A percentile compares a stretch with the other conserved stretches of the same genome.
Conservation (phyloP, 805 yeast genomes). For the Saccharomycopsis sp. region DNA sequence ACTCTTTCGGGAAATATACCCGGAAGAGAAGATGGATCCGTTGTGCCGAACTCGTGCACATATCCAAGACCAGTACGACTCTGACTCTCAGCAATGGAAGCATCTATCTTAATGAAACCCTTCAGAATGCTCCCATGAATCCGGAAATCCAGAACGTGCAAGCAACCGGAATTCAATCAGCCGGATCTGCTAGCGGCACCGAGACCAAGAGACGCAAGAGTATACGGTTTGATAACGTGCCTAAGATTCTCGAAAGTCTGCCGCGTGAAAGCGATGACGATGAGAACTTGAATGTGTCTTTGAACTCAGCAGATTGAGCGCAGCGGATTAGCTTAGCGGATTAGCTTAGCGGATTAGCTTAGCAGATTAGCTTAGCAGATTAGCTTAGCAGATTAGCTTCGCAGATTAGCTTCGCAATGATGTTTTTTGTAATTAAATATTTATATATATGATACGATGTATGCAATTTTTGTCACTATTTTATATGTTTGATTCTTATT, state of each 20-base stretch:
- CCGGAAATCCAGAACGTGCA: slow-evolving; percentile 15
- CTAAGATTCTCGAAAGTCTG: slow-evolving; percentile 12
- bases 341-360: too few species aligned
- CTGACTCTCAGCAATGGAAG: slow-evolving; percentile 16
- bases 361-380: too few species aligned
- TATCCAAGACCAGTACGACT: slow-evolving; percentile 20
- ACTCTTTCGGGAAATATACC: slow-evolving; percentile 83
- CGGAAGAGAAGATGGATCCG: slow-evolving; percentile 95
- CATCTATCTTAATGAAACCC: slow-evolving; percentile 16
- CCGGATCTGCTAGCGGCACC: neutral
- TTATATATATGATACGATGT: too few species aligned
- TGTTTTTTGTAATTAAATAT: too few species aligned
- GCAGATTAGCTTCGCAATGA: too few species aligned
- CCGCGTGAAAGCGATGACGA: neutral
- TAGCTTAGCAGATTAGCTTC: too few species aligned
- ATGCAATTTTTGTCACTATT: too few species aligned
- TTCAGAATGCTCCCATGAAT: neutral
- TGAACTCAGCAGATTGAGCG: neutral
- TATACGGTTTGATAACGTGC: slow-evolving; percentile 16
- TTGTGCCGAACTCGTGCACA: slow-evolving; percentile 74
- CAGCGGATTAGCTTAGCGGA: too few species aligned
- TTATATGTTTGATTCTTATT: too few species aligned
- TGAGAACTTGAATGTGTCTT: neutral
- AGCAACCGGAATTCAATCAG: slow-evolving; percentile 12
- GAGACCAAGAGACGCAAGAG: slow-evolving; percentile 15